Conservation (phyloP, 1,284 basidiomycete species). For the Irpex lacteus region DNA sequence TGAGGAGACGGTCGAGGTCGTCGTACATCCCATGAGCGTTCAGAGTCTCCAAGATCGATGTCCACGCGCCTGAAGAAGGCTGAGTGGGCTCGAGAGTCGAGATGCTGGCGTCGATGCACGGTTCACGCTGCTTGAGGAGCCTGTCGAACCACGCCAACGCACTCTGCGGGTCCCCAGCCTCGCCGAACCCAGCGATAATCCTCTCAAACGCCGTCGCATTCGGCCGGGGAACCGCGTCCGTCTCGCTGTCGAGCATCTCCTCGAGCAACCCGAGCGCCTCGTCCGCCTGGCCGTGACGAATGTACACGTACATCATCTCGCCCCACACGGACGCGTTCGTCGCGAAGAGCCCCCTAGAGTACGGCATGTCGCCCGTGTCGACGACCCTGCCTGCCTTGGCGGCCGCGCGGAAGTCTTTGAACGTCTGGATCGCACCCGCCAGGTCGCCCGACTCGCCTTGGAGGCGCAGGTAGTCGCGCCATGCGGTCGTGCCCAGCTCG, state of each 20-base stretch:
- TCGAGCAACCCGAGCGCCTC: constrained; percentile 72
- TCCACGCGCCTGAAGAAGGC: constrained; percentile 52
- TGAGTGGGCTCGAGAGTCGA: constrained; percentile 45
- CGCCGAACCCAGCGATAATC: constrained; percentile 69
- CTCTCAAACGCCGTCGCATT: constrained; percentile 61
- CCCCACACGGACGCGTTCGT: constrained; percentile 60
- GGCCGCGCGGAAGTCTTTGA: not conserved
- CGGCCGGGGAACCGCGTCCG: constrained; percentile 52
- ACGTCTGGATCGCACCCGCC: not conserved
- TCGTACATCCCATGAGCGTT: constrained; percentile 42
- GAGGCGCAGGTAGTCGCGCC: not conserved
- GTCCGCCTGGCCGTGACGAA: constrained; percentile 61
- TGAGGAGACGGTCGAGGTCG: constrained; percentile 28
- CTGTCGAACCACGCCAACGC: constrained; percentile 74
- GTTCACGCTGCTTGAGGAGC: constrained; percentile 44
- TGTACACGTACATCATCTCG: constrained; percentile 74
- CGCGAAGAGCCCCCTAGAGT: not conserved
- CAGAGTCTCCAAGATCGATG: constrained; percentile 51
- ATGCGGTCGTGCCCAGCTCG: not conserved
- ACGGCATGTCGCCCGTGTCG: not conserved
- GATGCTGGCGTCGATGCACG: constrained; percentile 25
- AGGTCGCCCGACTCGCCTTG: not conserved
- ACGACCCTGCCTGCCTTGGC: constrained; percentile 5
- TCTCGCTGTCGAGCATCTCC: constrained; percentile 60
- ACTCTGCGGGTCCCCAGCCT: constrained; percentile 55